Base-by-base conservation (phyloP, 2,329 filamentous ascomycete genomes). In the Colletotrichum lupini region DNA sequence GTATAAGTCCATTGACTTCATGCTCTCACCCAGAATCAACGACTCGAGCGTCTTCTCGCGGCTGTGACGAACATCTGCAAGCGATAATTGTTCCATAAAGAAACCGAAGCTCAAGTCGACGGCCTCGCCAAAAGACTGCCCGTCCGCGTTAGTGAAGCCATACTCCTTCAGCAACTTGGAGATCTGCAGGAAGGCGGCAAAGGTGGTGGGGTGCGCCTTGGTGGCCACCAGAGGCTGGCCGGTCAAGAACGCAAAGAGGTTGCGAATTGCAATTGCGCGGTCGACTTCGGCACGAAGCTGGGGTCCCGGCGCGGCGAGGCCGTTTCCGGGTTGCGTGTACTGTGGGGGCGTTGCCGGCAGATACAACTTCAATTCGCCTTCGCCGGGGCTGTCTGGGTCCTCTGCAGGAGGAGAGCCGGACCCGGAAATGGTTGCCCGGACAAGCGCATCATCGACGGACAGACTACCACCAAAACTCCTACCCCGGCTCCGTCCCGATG, bases 21-120 rank as follows among this genome's bases (percentile, higher is more conserved):
- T 94, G 49, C 90, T 90, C 83, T 99, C 96, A 68, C 94, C 95
- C 12, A 99, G 86, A n/a, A 98, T 89, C 59, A 98, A 88, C 0
- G 92, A 94, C 82, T 98, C 95, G 28, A 98, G 87, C 0, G 94
- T 98, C 87, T 97, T 97, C 79, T 98, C 95, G 30, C 93, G 90
- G 80, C 94, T 97, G 73, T 90, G 85, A 67, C 95, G 89, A 59
- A 98, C 92, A 82, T 98, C 96, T 3, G 91, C 93, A 37, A 98
- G 84, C 24, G 87, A 88, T 74, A 95, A 86, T 80, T 97, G 93
- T 59, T 95, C 92, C 73, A 95, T 90, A 78, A 95, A 97, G 77
- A 90, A 90, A 74, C 91, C 87, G 76, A 95, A 95, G 80, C 91
- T 92, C 19, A 90, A 85, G 58, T 91, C 86, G 1, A 90, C 90